These are phyloP conservation scores for Mangifera indica DNA, from an alignment of 345 rosid species.

Conservation along the genomic window DNA sequence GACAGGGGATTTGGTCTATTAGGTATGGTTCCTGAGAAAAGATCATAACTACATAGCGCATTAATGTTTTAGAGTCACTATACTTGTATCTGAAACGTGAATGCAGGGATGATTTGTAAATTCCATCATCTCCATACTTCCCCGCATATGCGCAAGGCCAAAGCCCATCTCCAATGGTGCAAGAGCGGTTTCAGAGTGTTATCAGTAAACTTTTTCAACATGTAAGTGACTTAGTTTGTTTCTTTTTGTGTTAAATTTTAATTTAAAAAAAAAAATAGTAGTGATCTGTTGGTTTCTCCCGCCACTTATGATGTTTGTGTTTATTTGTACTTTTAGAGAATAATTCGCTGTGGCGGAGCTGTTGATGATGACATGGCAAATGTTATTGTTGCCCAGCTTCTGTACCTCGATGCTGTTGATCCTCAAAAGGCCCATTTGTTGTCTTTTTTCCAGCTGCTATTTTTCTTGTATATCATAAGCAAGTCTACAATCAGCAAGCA, in stretches of 20 bases:
- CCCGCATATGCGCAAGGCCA: constrained; percentile 79
- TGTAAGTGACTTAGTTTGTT: constrained; percentile 38
- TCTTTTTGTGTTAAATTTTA: constrained; percentile 8
- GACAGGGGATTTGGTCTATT: constrained; percentile 83
- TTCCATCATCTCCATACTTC: constrained; percentile 73
- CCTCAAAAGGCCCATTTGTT: constrained; percentile 65
- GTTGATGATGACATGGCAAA: constrained; percentile 99
- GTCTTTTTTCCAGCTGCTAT: not conserved
- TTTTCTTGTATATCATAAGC: not conserved
- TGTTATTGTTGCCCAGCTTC: constrained; percentile 91
- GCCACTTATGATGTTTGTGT: constrained; percentile 10
- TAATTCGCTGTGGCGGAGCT: constrained; percentile 96
- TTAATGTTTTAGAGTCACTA: not conserved
- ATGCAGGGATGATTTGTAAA: constrained; percentile 76
- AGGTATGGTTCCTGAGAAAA: constrained; percentile 43
- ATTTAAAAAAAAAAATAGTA: not conserved
- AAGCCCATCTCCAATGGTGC: constrained; percentile 85
- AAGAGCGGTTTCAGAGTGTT: constrained; percentile 87
- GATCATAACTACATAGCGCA: not conserved
- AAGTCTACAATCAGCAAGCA: not conserved
- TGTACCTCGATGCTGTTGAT: constrained; percentile 94
- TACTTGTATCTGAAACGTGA: constrained; percentile 12
- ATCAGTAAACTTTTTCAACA: constrained; percentile 81
- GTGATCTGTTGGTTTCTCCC: not conserved
- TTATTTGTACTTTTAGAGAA: constrained; percentile 53